Evolutionary conservation across 2,329 filamentous ascomycete genomes (phyloP).

Genomic region (Nemania diffusa): DNA sequence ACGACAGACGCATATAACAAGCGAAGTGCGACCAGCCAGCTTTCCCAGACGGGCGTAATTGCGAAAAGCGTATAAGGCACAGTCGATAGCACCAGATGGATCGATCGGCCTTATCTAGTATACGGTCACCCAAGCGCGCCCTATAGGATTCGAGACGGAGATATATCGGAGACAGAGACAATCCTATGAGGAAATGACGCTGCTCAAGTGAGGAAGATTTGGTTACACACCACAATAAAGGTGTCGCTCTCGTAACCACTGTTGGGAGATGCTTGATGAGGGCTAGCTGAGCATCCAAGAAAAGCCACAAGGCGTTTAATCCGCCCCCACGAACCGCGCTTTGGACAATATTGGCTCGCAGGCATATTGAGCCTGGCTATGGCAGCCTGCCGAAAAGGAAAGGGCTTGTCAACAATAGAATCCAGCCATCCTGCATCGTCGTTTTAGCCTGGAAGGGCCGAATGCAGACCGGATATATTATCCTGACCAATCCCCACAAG

Average conservation of each 20-base stretch:
- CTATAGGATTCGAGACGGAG: conserved; percentile 17
- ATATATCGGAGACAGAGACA: conserved; percentile 12
- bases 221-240: conserved; percentile 10
- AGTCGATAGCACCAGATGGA: conserved; percentile 8
- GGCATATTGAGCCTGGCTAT: conserved; percentile 29
- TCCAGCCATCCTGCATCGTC: conserved; percentile 44
- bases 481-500: conserved; percentile 51
- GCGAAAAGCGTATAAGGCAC: conserved; percentile 18
- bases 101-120: conserved; percentile 12
- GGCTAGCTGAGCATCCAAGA: conserved; percentile 33
- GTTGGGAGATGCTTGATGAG: neutral
- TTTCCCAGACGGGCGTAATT: conserved; percentile 21
- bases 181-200: conserved; percentile 1
- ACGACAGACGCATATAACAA: conserved; percentile 34
- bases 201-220: conserved; percentile 14
- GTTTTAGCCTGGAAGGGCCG: conserved; percentile 59
- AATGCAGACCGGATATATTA: conserved; percentile 52
- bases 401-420: conserved; percentile 40
- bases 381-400: conserved; percentile 42
- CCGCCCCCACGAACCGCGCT: conserved; percentile 33
- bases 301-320: conserved; percentile 35
- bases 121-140: conserved; percentile 10
- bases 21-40: conserved; percentile 28
- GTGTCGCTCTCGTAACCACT: conserved; percentile 9
- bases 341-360: conserved; percentile 28